Evolutionary conservation across 2,329 filamentous ascomycete species (phyloP).

Genomic region (Leptographium radiaticola): DNA sequence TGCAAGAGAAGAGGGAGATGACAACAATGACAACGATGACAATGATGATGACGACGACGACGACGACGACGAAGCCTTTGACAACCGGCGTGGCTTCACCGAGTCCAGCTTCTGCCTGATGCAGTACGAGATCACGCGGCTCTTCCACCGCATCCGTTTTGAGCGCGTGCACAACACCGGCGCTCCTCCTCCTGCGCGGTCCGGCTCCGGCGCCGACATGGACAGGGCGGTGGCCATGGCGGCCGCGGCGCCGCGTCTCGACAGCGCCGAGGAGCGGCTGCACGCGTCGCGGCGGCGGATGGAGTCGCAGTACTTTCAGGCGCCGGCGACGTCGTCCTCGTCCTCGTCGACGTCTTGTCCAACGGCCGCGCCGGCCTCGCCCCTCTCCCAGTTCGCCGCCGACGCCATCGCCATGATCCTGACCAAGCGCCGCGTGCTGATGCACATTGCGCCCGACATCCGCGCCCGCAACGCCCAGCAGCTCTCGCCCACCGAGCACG

Average conservation of each 20-base stretch:
- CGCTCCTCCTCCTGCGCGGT: not conserved
- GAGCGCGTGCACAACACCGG: not conserved
- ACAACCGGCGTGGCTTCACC: constrained; percentile 36
- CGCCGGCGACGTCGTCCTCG: not conserved
- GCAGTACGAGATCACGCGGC: constrained; percentile 23
- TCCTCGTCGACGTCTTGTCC: not conserved
- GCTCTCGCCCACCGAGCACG: not conserved
- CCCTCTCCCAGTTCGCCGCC: constrained; percentile 1
- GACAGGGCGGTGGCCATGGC: not conserved
- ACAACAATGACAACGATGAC: not conserved
- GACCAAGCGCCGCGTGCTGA: constrained; percentile 1
- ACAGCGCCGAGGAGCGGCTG: constrained; percentile 1
- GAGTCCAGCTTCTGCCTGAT: constrained; percentile 33
- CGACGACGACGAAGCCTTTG: constrained; percentile 9
- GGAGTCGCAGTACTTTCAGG: not conserved
- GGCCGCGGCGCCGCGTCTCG: not conserved
- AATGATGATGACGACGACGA: constrained; percentile 18
- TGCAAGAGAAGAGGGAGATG: not conserved
- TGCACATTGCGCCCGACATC: constrained; percentile 1
- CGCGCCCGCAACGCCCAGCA: not conserved
- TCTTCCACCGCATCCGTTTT: constrained; percentile 2
- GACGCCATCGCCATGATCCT: constrained; percentile 3
- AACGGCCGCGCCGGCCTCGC: not conserved
- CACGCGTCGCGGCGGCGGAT: not conserved
- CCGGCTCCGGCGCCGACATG: too few relatives aligned